Evolutionary conservation across 768 basidiomycete species (phyloP).

Genomic region (Coprinopsis cinerea): DNA sequence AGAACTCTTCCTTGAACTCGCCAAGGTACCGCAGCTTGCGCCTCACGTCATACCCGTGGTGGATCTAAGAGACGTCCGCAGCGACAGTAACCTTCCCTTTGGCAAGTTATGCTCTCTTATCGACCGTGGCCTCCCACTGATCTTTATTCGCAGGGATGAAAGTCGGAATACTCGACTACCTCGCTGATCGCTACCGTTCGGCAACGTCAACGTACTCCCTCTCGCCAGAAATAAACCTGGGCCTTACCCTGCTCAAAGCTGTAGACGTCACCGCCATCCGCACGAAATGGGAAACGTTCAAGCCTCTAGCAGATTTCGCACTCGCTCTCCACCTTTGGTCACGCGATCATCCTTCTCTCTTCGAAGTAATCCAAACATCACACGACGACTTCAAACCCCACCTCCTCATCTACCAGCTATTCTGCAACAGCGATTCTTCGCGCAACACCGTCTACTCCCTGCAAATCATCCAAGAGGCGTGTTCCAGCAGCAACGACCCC

Average conservation of each 20-base stretch:
- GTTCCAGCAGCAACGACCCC: not conserved
- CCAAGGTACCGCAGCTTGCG: not conserved
- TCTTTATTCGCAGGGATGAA: not conserved
- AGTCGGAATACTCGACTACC: not conserved
- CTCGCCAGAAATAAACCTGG: not conserved
- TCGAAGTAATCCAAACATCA: not conserved
- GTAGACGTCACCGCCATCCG: not conserved
- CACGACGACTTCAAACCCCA: not conserved
- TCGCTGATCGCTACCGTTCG: not conserved
- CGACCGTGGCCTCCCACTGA: not conserved
- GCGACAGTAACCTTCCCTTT: not conserved
- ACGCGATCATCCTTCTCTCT: not conserved
- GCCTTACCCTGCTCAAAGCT: not conserved
- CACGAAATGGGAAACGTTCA: not conserved
- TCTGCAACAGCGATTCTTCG: not conserved
- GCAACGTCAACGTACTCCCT: not conserved
- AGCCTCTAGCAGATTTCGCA: not conserved
- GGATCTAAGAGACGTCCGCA: not conserved
- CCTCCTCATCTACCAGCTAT: not conserved
- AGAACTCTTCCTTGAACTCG: conserved; percentile 1
- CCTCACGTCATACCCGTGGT: not conserved
- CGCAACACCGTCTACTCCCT: not conserved
- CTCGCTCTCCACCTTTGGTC: not conserved
- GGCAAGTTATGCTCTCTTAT: not conserved
- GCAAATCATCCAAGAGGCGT: not conserved